A percentile compares a stretch with the other conserved stretches of the same genome.
These are phyloP conservation scores for Paralagenidium karlingii DNA, from an alignment of 352 stramenopile species.

Conservation along the genomic window DNA sequence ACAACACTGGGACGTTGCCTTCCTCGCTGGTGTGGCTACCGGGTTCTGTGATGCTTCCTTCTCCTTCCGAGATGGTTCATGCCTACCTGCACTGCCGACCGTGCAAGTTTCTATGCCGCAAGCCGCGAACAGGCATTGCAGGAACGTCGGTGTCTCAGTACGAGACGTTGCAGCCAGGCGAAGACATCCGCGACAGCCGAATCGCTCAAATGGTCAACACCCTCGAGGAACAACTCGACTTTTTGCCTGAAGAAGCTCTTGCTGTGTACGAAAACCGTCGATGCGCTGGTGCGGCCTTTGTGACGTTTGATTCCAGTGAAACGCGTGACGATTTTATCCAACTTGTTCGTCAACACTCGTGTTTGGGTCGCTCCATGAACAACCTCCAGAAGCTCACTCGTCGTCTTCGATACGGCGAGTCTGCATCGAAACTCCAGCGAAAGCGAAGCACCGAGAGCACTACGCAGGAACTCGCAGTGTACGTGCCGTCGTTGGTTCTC, in stretches of 20 bases:
- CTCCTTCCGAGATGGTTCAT: constrained; percentile 18
- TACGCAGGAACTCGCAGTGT: constrained; percentile 14
- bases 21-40: constrained; percentile 58
- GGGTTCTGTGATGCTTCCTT: constrained; percentile 35
- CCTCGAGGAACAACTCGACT: constrained; percentile 57
- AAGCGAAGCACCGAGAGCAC: constrained; percentile 2
- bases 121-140: constrained; percentile 4
- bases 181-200: constrained; percentile 12
- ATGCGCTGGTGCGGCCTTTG: constrained; percentile 55
- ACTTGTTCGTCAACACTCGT: constrained; percentile 27
- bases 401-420: constrained; percentile 5
- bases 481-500: constrained; percentile 34
- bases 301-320: constrained; percentile 50
- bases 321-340: constrained; percentile 47
- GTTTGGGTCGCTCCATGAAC: constrained; percentile 22
- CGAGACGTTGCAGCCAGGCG: constrained; percentile 14
- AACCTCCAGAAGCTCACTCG: constrained; percentile 16
- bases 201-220: constrained; percentile 11
- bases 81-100: constrained; percentile 42
- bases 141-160: constrained; percentile 5
- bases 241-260: constrained; percentile 52
- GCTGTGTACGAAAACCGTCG: constrained; percentile 37
- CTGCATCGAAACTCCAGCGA: neutral
- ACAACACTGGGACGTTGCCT: constrained; percentile 37
- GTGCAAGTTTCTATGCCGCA: constrained; percentile 32